phyloP scores from a whole-genome alignment of 306 rosid genomes.

The Quercus bicolor region DNA sequence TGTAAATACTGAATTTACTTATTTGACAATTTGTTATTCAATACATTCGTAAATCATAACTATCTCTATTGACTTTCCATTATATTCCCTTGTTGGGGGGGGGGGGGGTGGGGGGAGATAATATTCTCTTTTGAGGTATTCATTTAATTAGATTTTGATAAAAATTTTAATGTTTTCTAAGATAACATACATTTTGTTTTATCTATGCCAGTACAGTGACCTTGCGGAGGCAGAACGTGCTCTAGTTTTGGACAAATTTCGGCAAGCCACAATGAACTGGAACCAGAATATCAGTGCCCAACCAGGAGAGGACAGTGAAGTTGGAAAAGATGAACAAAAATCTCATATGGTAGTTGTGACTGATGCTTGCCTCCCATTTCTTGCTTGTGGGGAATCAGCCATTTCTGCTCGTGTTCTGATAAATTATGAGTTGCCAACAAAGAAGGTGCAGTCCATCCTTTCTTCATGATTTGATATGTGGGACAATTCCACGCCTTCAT shows the following conservation, averaged over 20 bases:
- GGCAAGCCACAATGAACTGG: constrained; percentile 55
- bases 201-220: constrained; percentile 70
- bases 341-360: constrained; percentile 79
- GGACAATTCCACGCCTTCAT: neutral
- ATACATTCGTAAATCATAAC: no score
- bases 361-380: constrained; percentile 86
- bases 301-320: constrained; percentile 41
- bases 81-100: no score
- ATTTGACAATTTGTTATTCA: no score
- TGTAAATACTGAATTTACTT: no score
- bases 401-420: constrained; percentile 65
- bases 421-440: constrained; percentile 72
- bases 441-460: constrained; percentile 50
- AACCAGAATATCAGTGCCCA: constrained; percentile 40
- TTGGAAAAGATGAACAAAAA: constrained; percentile 48
- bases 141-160: neutral
- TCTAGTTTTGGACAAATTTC: constrained; percentile 52
- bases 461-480: neutral
- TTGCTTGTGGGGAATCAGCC: constrained; percentile 73
- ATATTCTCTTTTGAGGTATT: neutral
- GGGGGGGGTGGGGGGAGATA: neutral
- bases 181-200: constrained; percentile 6
- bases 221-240: constrained; percentile 81
- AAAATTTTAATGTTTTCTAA: constrained; percentile 15
- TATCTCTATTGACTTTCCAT: no score